Percentiles rank a stretch among this genome's conserved stretches.
Conservation (phyloP, 805 yeast genomes). For the Clavispora santaluciae region DNA sequence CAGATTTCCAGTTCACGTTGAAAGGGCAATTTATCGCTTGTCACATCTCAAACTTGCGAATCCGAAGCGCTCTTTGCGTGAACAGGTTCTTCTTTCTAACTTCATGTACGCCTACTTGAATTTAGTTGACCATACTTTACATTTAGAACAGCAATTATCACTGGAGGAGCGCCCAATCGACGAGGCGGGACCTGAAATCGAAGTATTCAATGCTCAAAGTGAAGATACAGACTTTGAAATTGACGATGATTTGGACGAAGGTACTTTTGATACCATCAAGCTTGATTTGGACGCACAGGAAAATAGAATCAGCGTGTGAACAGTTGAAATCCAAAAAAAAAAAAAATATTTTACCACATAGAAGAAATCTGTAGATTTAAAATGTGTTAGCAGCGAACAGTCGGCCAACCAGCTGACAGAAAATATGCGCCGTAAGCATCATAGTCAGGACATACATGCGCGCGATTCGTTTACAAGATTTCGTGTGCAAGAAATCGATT, state of each 20-base stretch:
- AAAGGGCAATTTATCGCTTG: conserved; percentile 88
- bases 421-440: not conserved
- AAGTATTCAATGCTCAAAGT: conserved; percentile 13
- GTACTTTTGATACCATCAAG: conserved; percentile 13
- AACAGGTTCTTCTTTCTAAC: conserved; percentile 88
- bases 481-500: no score
- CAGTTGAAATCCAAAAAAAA: not conserved
- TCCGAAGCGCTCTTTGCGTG: conserved; percentile 83
- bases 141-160: conserved; percentile 56
- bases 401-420: not conserved
- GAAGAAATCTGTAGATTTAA: not conserved
- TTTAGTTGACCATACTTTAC: conserved; percentile 85
- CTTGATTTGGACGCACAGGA: conserved; percentile 15
- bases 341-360: not conserved
- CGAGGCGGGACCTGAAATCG: conserved; percentile 14
- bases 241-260: conserved; percentile 13
- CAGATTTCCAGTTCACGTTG: conserved; percentile 91
- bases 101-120: conserved; percentile 97
- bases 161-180: conserved; percentile 13
- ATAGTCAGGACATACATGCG: not conserved
- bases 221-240: conserved; percentile 17
- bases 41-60: conserved; percentile 93
- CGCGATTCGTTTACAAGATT: not conserved
- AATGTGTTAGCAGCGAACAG: not conserved
- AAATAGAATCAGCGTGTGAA: not conserved